Conservation (phyloP, 257 asterid species). For the Solanum tacnaense region DNA sequence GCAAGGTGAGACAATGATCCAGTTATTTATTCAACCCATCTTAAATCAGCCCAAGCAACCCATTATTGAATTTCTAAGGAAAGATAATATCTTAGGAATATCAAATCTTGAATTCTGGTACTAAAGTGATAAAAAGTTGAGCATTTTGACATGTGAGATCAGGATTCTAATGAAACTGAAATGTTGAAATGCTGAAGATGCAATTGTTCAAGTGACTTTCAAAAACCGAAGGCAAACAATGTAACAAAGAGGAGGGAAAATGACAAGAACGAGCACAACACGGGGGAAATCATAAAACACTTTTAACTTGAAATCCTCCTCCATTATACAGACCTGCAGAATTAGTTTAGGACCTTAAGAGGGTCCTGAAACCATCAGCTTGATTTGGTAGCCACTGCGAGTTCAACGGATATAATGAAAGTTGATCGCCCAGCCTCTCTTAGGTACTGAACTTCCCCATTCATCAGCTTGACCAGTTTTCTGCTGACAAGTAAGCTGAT, state of each 20-base stretch:
- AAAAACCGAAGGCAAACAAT: not conserved
- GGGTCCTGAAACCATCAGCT: not conserved
- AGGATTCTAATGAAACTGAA: not conserved
- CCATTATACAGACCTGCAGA: not conserved
- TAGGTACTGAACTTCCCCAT: slow-evolving; percentile 90
- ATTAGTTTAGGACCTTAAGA: not conserved
- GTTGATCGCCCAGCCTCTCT: slow-evolving; percentile 77
- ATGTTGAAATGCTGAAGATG: not conserved
- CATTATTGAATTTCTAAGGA: not conserved
- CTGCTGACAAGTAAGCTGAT: slow-evolving; percentile 76
- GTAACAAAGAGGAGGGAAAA: not conserved
- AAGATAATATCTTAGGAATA: not conserved
- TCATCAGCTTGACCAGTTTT: slow-evolving; percentile 89
- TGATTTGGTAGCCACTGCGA: slow-evolving; percentile 52
- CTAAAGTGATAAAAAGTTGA: not conserved
- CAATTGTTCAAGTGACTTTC: not conserved
- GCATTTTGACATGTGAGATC: not conserved
- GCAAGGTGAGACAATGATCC: not conserved
- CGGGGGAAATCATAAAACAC: not conserved
- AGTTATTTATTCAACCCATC: not conserved
- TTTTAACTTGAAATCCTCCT: not conserved
- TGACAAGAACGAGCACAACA: not conserved
- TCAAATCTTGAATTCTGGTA: not conserved
- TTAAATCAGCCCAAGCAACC: not conserved
- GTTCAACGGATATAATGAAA: slow-evolving; percentile 69